Base-by-base conservation (phyloP, 805 yeast genomes). In the Jamesozyma jinghongensis region DNA sequence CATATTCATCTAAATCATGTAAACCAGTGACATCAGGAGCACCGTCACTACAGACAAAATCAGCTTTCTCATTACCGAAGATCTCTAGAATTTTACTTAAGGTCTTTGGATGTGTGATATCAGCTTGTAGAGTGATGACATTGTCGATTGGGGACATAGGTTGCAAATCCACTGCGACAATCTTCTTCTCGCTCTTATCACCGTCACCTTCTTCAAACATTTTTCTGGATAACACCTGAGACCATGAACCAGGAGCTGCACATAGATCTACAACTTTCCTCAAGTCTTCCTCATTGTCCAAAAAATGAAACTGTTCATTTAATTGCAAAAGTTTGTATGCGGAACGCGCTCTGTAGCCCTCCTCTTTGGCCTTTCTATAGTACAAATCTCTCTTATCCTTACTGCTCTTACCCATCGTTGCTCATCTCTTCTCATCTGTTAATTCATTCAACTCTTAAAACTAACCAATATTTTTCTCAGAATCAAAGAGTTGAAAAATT, bases 241-340 rank as follows among this genome's bases (percentile, higher is more conserved):
- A 84, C 98, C 98, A 92, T 3, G 97, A 87, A 1, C 97, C 96
- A 0, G 97, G 97, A 4, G 97, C 98, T 29, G 98, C 98, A 70
- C 98, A 92, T 25, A 92, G 69, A 63, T 92, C 98, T 4, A 92
- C 98, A 3, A 92, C 97, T 51, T 95, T 68, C 34, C 69, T 71
- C 28, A 87, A 78, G 32, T 77, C 81, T n/a, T 19, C 10, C 14
- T 54, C 53, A 41, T 71, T 69, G 38, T 77, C 71, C 42, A 92
- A 76, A 29, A 87, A 73, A 46, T 83, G 81, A 59, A 90, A 92
- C 59, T 92, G 88, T 42, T 90, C 95, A 54, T 92, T 82, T 36
- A 92, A 66, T 59, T 92, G 98, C 3, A 92, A 69, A 10, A 92
- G 72, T 59, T 92, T 92, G 70, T 86, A 92, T 0, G 98, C 98